Percentiles rank a stretch among this genome's conserved stretches.
phyloP scores from a whole-genome alignment of 768 basidiomycete species.

The Coprinopsis strossmayeri region DNA sequence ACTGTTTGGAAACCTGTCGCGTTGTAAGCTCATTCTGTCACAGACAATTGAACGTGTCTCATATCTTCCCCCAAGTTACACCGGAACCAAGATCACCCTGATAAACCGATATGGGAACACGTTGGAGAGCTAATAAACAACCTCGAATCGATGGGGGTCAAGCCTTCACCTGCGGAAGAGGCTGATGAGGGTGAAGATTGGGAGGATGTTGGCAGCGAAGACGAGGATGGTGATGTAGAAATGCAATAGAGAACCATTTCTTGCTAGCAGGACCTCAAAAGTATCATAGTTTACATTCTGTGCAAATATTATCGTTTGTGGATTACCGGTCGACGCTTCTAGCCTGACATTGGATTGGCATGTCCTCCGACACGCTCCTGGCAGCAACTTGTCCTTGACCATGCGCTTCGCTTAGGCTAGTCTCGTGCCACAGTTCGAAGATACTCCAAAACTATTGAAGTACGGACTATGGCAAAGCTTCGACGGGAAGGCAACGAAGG shows the following conservation, averaged over 20 bases:
- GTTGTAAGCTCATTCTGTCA: conserved; percentile 19
- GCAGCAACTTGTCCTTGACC: not conserved
- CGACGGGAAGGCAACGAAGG: conserved; percentile 31
- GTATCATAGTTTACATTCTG: conserved; percentile 20
- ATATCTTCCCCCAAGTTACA: conserved; percentile 46
- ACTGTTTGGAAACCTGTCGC: conserved; percentile 80
- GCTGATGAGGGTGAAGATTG: conserved; percentile 47
- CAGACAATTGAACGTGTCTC: conserved; percentile 1
- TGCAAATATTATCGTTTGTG: too few species aligned
- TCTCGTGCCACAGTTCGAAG: not conserved
- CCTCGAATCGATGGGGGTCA: conserved; percentile 61
- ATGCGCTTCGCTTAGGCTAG: not conserved
- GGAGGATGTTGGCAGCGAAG: conserved; percentile 51
- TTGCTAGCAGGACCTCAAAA: conserved; percentile 18
- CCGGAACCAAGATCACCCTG: conserved; percentile 63
- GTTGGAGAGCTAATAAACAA: conserved; percentile 64
- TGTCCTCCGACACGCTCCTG: not conserved
- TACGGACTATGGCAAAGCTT: conserved; percentile 39
- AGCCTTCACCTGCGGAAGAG: conserved; percentile 52
- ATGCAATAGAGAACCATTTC: conserved; percentile 33
- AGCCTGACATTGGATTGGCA: too few species aligned
- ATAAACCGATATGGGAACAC: conserved; percentile 72
- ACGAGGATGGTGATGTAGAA: conserved; percentile 50
- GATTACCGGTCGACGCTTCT: too few species aligned
- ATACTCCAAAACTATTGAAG: too few species aligned